Evolutionary conservation across 495 filamentous ascomycete species (phyloP).

Genomic region (Endocarpon pusillum): DNA sequence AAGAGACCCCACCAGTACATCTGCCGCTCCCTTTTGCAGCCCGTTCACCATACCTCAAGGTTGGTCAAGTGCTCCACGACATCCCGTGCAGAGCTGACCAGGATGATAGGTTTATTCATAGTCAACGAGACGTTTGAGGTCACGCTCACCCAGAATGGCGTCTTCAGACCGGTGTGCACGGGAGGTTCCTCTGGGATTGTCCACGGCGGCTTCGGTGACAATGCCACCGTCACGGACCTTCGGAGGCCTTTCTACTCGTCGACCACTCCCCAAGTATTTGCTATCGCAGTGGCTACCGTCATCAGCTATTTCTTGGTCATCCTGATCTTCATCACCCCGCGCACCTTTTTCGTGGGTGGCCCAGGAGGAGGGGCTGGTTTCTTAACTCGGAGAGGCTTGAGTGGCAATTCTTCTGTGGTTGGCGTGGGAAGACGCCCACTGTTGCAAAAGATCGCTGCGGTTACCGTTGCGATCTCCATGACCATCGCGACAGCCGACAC

Average conservation of each 20-base stretch:
- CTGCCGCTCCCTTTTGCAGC: no score
- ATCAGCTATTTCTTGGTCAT: conserved; percentile 88
- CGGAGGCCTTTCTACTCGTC: conserved; percentile 86
- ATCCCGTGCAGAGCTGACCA: not conserved
- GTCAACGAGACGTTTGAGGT: conserved; percentile 28
- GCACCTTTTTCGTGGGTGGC: conserved; percentile 75
- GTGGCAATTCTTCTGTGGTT: conserved; percentile 50
- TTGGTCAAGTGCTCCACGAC: no score
- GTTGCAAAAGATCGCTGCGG: conserved; percentile 87
- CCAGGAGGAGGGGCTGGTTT: conserved; percentile 48
- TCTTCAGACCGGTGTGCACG: conserved; percentile 35
- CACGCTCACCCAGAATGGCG: conserved; percentile 32
- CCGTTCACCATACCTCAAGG: no score
- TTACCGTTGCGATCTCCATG: conserved; percentile 77
- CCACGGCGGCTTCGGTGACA: conserved; percentile 1
- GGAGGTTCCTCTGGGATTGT: conserved; percentile 2
- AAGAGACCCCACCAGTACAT: no score
- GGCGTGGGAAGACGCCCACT: conserved; percentile 85
- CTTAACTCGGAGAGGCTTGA: conserved; percentile 58
- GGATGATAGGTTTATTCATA: conserved; percentile 23
- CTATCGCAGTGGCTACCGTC: conserved; percentile 76
- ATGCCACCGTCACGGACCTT: conserved; percentile 33
- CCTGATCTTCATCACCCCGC: conserved; percentile 81
- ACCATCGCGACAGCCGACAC: conserved; percentile 87
- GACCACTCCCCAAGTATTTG: conserved; percentile 77